phyloP scores from a whole-genome alignment of 257 asterid species.

The Orobanche coerulescens region DNA sequence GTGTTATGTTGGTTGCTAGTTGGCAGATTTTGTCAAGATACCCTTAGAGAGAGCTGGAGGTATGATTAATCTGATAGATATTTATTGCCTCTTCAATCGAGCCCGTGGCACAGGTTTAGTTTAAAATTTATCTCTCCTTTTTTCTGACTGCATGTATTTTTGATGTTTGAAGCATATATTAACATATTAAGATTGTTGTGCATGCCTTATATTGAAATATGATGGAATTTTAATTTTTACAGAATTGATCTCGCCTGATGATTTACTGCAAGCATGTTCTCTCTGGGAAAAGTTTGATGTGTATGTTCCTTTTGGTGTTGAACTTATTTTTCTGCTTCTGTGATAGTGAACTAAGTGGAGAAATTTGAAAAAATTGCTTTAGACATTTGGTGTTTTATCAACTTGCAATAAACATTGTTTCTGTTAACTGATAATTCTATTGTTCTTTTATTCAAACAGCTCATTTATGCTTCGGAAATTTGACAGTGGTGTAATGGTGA shows the following conservation, averaged over 20 bases:
- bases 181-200: background rate
- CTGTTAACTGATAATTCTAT: constrained; percentile 5
- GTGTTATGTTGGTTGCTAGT: constrained; percentile 35
- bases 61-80: constrained; percentile 79
- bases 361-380: background rate
- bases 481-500: constrained; percentile 96
- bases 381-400: constrained; percentile 16
- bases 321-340: constrained; percentile 13
- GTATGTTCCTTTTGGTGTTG: constrained; percentile 39
- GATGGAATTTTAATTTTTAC: constrained; percentile 21
- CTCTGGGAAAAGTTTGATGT: constrained; percentile 95
- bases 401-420: background rate
- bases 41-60: constrained; percentile 96
- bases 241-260: constrained; percentile 96
- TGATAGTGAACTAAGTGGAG: constrained; percentile 13
- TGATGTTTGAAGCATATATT: constrained; percentile 9
- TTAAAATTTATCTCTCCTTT: constrained; percentile 8
- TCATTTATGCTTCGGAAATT: constrained; percentile 89
- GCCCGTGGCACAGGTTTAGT: constrained; percentile 97
- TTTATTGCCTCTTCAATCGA: constrained; percentile 92
- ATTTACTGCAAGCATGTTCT: constrained; percentile 88
- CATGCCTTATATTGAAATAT: background rate
- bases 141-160: background rate
- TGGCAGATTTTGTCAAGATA: constrained; percentile 88
- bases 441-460: constrained; percentile 32